phyloP scores from a whole-genome alignment of 345 rosid genomes.

The Populus alba region DNA sequence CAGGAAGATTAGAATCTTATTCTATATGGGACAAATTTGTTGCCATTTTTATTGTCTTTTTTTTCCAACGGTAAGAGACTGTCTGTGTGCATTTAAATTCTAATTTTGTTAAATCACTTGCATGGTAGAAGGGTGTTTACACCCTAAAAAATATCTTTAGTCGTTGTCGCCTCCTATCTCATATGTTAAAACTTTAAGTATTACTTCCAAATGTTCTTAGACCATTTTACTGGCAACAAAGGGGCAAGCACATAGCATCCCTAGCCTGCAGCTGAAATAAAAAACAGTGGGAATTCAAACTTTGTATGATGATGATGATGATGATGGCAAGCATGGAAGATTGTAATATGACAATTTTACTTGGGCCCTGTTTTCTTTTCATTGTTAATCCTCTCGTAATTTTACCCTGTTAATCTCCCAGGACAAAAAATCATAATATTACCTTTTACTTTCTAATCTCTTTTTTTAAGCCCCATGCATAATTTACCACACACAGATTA shows the following conservation, averaged over 20 bases:
- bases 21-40: background rate
- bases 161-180: no score
- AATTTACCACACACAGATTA: background rate
- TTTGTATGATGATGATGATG: background rate
- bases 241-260: background rate
- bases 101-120: background rate
- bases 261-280: background rate
- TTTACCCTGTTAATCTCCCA: background rate
- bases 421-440: background rate
- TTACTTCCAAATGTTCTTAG: no score
- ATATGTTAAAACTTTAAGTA: no score
- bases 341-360: background rate
- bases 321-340: background rate
- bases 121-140: background rate
- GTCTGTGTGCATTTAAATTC: background rate
- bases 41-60: background rate
- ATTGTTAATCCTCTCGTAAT: background rate
- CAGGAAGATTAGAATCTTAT: background rate
- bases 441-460: background rate
- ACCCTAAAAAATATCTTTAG: no score
- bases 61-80: background rate
- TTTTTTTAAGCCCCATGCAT: background rate
- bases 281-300: background rate
- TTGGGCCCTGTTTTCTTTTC: background rate
- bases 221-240: no score